Percentiles rank a stretch among this genome's conserved stretches.
These are phyloP conservation scores for Raddia distichophylla DNA, from an alignment of 176 grass and related monocot genomes.

Conservation along the genomic window DNA sequence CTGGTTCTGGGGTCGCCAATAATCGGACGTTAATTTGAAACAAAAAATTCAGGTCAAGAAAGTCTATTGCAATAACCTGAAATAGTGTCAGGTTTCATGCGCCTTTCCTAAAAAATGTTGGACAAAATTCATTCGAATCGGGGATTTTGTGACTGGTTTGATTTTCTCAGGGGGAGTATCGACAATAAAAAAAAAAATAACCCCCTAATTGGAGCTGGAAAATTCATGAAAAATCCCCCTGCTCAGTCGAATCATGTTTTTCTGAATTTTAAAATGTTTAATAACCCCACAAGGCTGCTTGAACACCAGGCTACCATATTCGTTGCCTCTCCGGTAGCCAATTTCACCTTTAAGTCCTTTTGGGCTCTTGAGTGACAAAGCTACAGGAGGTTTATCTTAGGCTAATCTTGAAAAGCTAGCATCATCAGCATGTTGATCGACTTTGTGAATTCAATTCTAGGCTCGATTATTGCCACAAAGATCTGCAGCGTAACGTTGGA, in stretches of 20 bases:
- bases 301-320: constrained; percentile 45
- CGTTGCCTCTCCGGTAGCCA: constrained; percentile 34
- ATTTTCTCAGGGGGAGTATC: no score
- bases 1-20: no score
- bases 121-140: no score
- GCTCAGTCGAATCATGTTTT: not conserved
- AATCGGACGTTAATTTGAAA: no score
- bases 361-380: constrained; percentile 18
- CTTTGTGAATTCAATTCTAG: not conserved
- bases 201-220: not conserved
- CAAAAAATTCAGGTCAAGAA: no score
- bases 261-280: not conserved
- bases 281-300: not conserved
- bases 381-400: not conserved
- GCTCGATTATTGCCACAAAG: not conserved
- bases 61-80: no score
- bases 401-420: not conserved
- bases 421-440: not conserved
- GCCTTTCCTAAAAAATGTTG: no score
- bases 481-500: not conserved
- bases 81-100: no score
- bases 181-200: no score
- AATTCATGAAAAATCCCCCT: not conserved
- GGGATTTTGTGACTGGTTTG: no score
- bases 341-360: constrained; percentile 27